Conservation (phyloP, 2,329 filamentous ascomycete genomes). For the Fusarium temperatum region DNA sequence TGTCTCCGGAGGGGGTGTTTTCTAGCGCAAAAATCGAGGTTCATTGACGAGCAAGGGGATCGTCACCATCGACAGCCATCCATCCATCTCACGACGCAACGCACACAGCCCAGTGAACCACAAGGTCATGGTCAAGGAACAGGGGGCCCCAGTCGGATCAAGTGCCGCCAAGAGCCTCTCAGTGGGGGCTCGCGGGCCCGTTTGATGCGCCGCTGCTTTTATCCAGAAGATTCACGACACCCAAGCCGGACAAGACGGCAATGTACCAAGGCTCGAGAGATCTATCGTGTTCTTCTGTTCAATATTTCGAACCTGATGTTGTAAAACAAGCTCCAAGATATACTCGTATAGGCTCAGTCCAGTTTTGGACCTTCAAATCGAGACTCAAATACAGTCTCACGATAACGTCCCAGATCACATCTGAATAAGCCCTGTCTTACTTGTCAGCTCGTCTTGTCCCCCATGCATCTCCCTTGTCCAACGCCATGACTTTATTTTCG, state of each 20-base stretch:
- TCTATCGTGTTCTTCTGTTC: background rate
- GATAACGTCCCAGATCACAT: conserved; percentile 4
- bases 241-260: conserved; percentile 34
- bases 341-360: no score
- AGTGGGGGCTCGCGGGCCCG: conserved; percentile 34
- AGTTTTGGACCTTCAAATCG: background rate
- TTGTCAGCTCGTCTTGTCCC: conserved; percentile 3
- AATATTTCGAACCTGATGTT: background rate
- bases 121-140: background rate
- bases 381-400: background rate
- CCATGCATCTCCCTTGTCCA: conserved; percentile 23
- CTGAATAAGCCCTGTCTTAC: conserved; percentile 14
- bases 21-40: conserved; percentile 17
- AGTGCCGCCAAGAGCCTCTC: conserved; percentile 33
- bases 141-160: conserved; percentile 18
- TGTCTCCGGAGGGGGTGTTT: conserved; percentile 4
- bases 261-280: background rate
- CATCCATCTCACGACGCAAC: conserved; percentile 3
- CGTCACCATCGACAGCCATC: conserved; percentile 10
- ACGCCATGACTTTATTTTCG: conserved; percentile 14
- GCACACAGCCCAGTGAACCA: background rate
- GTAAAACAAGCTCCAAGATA: background rate
- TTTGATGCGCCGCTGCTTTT: conserved; percentile 30
- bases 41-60: conserved; percentile 6
- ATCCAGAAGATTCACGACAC: conserved; percentile 17